Evolutionary conservation across 1,284 basidiomycete genomes (phyloP), one percentile per base, ranked within the genome.

Genomic region (Amylostereum areolatum): DNA sequence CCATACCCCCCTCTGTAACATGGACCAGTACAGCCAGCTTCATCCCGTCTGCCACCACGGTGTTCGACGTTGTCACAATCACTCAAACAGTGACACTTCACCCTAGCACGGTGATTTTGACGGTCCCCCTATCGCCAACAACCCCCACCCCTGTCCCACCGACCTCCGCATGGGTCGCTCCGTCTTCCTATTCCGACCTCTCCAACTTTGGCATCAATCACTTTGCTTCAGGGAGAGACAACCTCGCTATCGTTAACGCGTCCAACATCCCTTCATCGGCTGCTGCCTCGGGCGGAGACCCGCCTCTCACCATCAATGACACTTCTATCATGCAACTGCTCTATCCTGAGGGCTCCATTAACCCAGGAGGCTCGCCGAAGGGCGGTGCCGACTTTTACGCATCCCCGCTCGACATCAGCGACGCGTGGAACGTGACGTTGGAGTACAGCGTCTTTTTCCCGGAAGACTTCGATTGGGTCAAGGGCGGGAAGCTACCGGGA

Each of bases 361-460:
- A 85, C 59, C 85, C 85, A 0, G 73, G 66, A 0, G 69, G 69
- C 45, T 62, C 67, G 11, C 83, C 84, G 4, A 64, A 71, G 48
- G 85, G 85, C 30, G 85, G 84, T 1, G 76, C 81, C 0, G 76
- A 86, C 56, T 88, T 89, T 62, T 89, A 88, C 57, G 81, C 83
- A 0, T 57, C 67, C 4, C 84, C 83, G 2, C 62, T 85, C 24
- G 67, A 75, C 24, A 57, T 85, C 12, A 49, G 61, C 0, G 47
- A 60, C 8, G 81, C 82, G 6, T 59, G 54, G n/a, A 80, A 71
- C 50, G 77, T 83, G 18, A 73, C 77, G 3, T 59, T 89, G 36
- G 63, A 60, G 32, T 89, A 85, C 59, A 78, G 77, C 57, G 79
- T 83, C 5, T 86, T 80, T 60, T 87, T 89, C 56, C 81, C 83